Base-by-base conservation (phyloP, 768 basidiomycete genomes). In the Lyophyllum semitale region DNA sequence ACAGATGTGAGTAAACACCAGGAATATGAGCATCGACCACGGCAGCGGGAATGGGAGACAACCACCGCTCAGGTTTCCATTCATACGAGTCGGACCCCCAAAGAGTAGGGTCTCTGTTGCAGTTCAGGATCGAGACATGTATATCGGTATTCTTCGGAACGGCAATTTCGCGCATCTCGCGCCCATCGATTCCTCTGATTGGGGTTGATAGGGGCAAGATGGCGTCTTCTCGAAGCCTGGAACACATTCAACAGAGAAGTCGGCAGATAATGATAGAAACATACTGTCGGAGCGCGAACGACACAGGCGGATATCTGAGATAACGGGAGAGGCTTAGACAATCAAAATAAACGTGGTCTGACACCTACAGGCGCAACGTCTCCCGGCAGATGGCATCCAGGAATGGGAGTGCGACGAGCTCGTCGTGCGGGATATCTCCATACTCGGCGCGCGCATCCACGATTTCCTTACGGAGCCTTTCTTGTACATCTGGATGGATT, bases 41-140 rank as follows among this genome's bases (percentile, higher is more conserved):
- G n/a, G 61, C 47, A 7, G 71, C 62, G 6, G 77, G 79, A 15
- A 78, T 63, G 0, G 71, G 70, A 3, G 66, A 58, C 1, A 80
- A 66, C 81, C 80, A 83, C n/a, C 81, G 65, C 58, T 81, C 78
- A 1, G 80, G 78, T n/a, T n/a, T n/a, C n/a, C n/a, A n/a, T n/a
- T n/a, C n/a, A n/a, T n/a, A n/a, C n/a, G n/a, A n/a, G n/a, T n/a
- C n/a, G n/a, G n/a, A n/a, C n/a, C n/a, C n/a, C n/a, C n/a, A n/a
- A n/a, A n/a, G n/a, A n/a, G n/a, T n/a, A n/a, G n/a, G n/a, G n/a
- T n/a, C n/a, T n/a, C n/a, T n/a, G n/a, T n/a, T n/a, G n/a, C n/a
- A n/a, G n/a, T n/a, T n/a, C n/a, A n/a, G n/a, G n/a, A n/a, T n/a
- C n/a, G n/a, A n/a, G n/a, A n/a, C n/a, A n/a, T n/a, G n/a, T n/a